These are phyloP conservation scores for Phytopythium ostracodes DNA, from an alignment of 352 stramenopile species.

Conservation along the genomic window DNA sequence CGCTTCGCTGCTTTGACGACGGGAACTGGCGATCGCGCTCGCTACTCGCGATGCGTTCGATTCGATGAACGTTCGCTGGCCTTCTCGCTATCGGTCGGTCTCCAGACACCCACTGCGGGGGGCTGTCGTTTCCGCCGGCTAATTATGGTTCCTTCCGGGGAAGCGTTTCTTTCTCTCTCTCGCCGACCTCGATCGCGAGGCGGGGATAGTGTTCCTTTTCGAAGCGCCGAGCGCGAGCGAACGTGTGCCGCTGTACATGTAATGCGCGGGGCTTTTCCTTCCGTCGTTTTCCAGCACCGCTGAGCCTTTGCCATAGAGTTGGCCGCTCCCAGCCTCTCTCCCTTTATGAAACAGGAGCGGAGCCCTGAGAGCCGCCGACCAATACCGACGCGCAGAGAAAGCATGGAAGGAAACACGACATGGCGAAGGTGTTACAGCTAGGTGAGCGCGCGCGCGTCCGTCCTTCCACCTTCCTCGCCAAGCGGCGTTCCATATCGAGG, in stretches of 20 bases:
- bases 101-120: no score
- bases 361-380: no score
- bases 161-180: background rate
- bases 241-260: no score
- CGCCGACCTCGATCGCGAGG: no score
- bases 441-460: background rate
- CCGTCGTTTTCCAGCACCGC: background rate
- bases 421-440: background rate
- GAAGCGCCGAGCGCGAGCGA: background rate
- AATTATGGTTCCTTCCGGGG: slow-evolving; percentile 1
- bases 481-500: background rate
- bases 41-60: background rate
- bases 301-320: background rate
- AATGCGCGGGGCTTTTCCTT: background rate
- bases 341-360: background rate
- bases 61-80: slow-evolving; percentile 1
- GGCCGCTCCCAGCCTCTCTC: background rate
- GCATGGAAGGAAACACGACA: background rate
- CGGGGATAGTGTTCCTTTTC: background rate
- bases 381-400: background rate
- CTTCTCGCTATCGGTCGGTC: background rate
- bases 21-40: slow-evolving; percentile 3
- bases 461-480: no score
- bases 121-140: background rate
- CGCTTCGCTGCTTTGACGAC: background rate